Conservation (phyloP, 495 filamentous ascomycete genomes). For the Neurospora sublineolata region DNA sequence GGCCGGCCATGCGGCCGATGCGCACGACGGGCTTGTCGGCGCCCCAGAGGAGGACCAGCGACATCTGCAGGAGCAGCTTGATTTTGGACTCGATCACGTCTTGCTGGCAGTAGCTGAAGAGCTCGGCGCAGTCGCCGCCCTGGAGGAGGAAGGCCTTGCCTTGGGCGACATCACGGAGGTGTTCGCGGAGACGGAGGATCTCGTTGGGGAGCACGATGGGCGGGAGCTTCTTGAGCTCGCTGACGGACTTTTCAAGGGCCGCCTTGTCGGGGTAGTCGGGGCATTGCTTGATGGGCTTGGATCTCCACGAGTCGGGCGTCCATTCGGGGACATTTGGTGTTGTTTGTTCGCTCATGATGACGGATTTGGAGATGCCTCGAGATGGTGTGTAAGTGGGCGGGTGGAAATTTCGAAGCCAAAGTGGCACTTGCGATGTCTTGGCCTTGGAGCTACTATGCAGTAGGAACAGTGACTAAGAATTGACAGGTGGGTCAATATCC, state of each 20-base stretch:
- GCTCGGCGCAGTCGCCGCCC: slow-evolving; percentile 92
- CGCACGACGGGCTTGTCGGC: slow-evolving; percentile 85
- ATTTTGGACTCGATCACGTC: slow-evolving; percentile 87
- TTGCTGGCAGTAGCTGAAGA: slow-evolving; percentile 93
- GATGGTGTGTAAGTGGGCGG: not conserved
- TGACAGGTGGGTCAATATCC: not conserved
- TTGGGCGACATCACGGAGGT: slow-evolving; percentile 71
- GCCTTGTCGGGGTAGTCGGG: slow-evolving; percentile 64
- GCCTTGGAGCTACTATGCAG: not conserved
- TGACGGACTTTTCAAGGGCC: slow-evolving; percentile 50
- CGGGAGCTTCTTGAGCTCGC: slow-evolving; percentile 65
- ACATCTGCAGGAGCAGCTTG: slow-evolving; percentile 94
- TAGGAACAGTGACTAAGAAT: not conserved
- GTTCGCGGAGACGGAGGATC: slow-evolving; percentile 67
- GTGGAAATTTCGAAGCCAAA: not conserved
- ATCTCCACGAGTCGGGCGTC: slow-evolving; percentile 66
- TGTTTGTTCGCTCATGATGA: slow-evolving; percentile 5
- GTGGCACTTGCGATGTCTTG: not conserved
- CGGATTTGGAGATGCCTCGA: not conserved
- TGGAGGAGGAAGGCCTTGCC: slow-evolving; percentile 92
- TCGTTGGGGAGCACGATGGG: slow-evolving; percentile 83
- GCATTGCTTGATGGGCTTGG: slow-evolving; percentile 85
- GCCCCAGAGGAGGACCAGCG: slow-evolving; percentile 81
- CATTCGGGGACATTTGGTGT: slow-evolving; percentile 18
- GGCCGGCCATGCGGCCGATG: slow-evolving; percentile 90